Evolutionary conservation across 345 rosid genomes (phyloP).

Genomic region (Psidium friedrichsthalianum): DNA sequence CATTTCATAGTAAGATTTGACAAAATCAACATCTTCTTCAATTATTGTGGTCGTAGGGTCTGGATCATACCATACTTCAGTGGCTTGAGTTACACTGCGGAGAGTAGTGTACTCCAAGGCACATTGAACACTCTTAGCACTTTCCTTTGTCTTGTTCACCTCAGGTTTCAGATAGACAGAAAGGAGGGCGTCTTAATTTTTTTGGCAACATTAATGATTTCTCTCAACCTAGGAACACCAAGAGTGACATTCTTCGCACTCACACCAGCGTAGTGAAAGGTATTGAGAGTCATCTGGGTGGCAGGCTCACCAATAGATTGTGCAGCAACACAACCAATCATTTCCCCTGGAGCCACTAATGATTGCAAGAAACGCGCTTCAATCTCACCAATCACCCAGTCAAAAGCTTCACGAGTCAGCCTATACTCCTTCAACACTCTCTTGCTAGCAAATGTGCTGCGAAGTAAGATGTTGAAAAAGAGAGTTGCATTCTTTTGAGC

Average conservation of each 20-base stretch:
- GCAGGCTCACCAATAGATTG: slow-evolving; percentile 99
- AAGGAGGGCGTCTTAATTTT: slow-evolving; percentile 94
- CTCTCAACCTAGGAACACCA: slow-evolving; percentile 95
- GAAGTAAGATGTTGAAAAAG: slow-evolving; percentile 86
- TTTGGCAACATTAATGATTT: slow-evolving; percentile 92
- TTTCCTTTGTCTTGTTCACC: slow-evolving; percentile 71
- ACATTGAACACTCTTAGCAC: slow-evolving; percentile 92
- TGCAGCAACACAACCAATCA: slow-evolving; percentile 99
- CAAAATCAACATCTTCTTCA: slow-evolving; percentile 88
- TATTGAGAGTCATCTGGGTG: slow-evolving; percentile 97
- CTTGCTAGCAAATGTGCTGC: slow-evolving; percentile 94
- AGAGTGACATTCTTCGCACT: slow-evolving; percentile 99
- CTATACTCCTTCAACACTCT: slow-evolving; percentile 93
- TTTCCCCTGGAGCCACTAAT: slow-evolving; percentile 92
- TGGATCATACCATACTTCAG: slow-evolving; percentile 98
- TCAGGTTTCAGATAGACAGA: slow-evolving; percentile 73
- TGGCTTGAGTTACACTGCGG: slow-evolving; percentile 89
- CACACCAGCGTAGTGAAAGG: slow-evolving; percentile 99
- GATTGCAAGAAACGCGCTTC: slow-evolving; percentile 91
- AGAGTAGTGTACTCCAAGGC: slow-evolving; percentile 95
- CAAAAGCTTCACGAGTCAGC: slow-evolving; percentile 93
- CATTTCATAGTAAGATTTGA: slow-evolving; percentile 93
- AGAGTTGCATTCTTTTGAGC: slow-evolving; percentile 99
- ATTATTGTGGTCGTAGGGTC: slow-evolving; percentile 89
- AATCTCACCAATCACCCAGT: slow-evolving; percentile 96